Conservation (phyloP, 768 basidiomycete genomes). For the Scleroderma bovista region DNA sequence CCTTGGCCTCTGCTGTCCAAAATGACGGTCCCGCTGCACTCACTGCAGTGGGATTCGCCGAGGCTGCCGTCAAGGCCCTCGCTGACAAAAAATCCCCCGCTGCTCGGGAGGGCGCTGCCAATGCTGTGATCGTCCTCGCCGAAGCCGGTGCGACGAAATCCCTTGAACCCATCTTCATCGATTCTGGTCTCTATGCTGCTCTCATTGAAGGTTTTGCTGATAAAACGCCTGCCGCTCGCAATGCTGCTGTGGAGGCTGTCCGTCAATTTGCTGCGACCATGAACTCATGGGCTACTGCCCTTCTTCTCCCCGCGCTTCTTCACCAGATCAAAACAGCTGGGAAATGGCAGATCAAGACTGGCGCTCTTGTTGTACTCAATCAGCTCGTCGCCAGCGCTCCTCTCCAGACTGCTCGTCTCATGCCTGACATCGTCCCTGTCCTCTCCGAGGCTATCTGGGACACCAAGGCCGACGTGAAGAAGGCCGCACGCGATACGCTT, state of each 20-base stretch:
- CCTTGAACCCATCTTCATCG: slow-evolving; percentile 85
- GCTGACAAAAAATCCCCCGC: slow-evolving; percentile 94
- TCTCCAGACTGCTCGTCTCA: slow-evolving; percentile 77
- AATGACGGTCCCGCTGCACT: slow-evolving; percentile 82
- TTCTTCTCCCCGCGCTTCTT: slow-evolving; percentile 83
- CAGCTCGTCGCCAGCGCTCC: slow-evolving; percentile 84
- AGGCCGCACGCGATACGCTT: slow-evolving; percentile 91
- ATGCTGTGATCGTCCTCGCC: slow-evolving; percentile 60
- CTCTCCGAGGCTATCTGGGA: slow-evolving; percentile 98
- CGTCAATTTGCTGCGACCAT: slow-evolving; percentile 66
- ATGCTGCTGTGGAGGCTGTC: slow-evolving; percentile 80
- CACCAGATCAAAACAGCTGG: slow-evolving; percentile 92
- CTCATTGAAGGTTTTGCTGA: slow-evolving; percentile 93
- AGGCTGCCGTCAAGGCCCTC: slow-evolving; percentile 77
- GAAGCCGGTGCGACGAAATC: slow-evolving; percentile 69
- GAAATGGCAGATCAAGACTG: slow-evolving; percentile 97
- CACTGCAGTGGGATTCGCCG: slow-evolving; percentile 59
- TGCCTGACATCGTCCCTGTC: slow-evolving; percentile 92
- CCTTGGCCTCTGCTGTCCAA: slow-evolving; percentile 69
- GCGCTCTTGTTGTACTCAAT: slow-evolving; percentile 75
- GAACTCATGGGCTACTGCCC: slow-evolving; percentile 84
- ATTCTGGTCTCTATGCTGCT: slow-evolving; percentile 78
- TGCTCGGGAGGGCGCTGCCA: slow-evolving; percentile 83
- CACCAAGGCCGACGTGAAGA: slow-evolving; percentile 98
- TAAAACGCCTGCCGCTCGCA: slow-evolving; percentile 86